Evolutionary conservation across 495 filamentous ascomycete genomes (phyloP).

Genomic region (Immersiella caudata): DNA sequence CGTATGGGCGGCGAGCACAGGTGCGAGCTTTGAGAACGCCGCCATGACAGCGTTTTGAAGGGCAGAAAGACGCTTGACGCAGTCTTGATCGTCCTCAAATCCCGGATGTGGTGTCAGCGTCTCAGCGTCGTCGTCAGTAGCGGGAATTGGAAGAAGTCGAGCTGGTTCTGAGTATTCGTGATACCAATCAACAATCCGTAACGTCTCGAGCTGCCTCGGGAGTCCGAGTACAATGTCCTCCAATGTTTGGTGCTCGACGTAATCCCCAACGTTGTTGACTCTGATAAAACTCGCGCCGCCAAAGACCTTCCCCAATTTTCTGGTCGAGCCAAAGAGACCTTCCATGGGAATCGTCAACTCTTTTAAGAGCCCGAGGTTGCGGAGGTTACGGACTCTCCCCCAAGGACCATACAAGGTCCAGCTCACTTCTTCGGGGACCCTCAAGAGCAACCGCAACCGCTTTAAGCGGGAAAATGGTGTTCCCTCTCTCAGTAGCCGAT

Average conservation of each 20-base stretch:
- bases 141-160: neutral
- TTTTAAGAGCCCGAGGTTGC: neutral
- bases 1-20: neutral
- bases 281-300: neutral
- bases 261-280: neutral
- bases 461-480: neutral
- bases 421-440: neutral
- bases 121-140: neutral
- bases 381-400: neutral
- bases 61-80: neutral
- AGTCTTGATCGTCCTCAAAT: neutral
- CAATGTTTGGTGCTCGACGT: neutral
- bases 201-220: neutral
- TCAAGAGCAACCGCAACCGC: neutral
- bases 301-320: neutral
- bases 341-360: neutral
- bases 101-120: neutral
- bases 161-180: neutral
- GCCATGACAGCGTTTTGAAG: neutral
- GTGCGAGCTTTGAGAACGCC: neutral
- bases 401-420: neutral
- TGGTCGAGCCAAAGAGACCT: neutral
- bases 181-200: neutral
- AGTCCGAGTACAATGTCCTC: neutral
- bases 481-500: neutral